Evolutionary conservation across 1,139 yeast genomes (phyloP).

Genomic region (Saccharomyces pastorianus): DNA sequence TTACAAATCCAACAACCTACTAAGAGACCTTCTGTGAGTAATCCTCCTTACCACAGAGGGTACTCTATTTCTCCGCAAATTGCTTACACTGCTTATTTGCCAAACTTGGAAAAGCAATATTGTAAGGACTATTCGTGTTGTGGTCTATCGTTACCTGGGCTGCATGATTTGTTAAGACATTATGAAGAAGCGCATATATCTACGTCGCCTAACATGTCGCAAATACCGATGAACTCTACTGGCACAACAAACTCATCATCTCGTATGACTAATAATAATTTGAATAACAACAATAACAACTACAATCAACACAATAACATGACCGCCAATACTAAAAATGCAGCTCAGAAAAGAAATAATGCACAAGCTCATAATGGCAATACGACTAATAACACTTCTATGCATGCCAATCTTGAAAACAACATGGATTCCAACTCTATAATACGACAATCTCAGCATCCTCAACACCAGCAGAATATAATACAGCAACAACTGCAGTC

Average conservation of each 20-base stretch:
- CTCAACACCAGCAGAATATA: slow-evolving; percentile 4
- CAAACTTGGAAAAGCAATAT: slow-evolving; percentile 88
- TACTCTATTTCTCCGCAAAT: slow-evolving; percentile 3
- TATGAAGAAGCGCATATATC: slow-evolving; percentile 94
- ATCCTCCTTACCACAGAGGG: background rate
- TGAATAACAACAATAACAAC: background rate
- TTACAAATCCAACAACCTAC: background rate
- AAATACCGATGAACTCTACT: slow-evolving; percentile 7
- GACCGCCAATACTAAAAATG: background rate
- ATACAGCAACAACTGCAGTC: slow-evolving; percentile 4
- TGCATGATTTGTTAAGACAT: slow-evolving; percentile 87
- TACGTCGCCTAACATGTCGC: slow-evolving; percentile 39
- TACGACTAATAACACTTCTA: slow-evolving; percentile 5
- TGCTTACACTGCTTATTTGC: slow-evolving; percentile 44
- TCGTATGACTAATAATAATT: background rate
- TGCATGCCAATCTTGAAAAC: background rate
- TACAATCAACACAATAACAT: background rate
- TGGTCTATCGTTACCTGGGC: slow-evolving; percentile 82
- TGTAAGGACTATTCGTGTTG: slow-evolving; percentile 96
- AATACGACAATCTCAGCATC: background rate
- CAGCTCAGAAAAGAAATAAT: background rate
- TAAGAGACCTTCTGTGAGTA: slow-evolving; percentile 4
- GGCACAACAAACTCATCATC: slow-evolving; percentile 2
- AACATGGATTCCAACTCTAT: background rate
- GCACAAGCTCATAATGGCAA: background rate